phyloP scores from a whole-genome alignment of 805 yeast species.

The Ogataea methylovora region DNA sequence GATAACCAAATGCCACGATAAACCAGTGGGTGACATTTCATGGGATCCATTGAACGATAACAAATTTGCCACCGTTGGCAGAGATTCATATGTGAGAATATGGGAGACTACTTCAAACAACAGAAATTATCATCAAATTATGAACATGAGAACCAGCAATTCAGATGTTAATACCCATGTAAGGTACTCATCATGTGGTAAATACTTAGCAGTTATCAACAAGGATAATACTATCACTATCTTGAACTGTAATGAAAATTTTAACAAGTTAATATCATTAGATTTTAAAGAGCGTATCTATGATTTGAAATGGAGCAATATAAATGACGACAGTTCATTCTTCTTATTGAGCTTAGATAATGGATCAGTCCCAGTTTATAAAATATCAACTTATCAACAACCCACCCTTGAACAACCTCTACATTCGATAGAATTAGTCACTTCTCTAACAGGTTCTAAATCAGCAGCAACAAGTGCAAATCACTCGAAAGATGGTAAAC shows the following conservation, averaged over 20 bases:
- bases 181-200: slow-evolving; percentile 34
- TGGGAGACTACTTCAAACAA: slow-evolving; percentile 31
- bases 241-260: slow-evolving; percentile 22
- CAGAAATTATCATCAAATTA: slow-evolving; percentile 15
- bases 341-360: slow-evolving; percentile 29
- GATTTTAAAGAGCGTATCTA: slow-evolving; percentile 22
- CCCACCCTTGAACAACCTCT: not conserved
- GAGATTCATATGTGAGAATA: slow-evolving; percentile 33
- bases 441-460: slow-evolving; percentile 27
- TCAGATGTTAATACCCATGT: slow-evolving; percentile 14
- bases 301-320: slow-evolving; percentile 32
- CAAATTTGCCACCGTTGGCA: slow-evolving; percentile 37
- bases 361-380: slow-evolving; percentile 28
- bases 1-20: slow-evolving; percentile 32
- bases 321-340: slow-evolving; percentile 13
- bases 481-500: slow-evolving; percentile 31
- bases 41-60: slow-evolving; percentile 39
- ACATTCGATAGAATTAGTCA: slow-evolving; percentile 3
- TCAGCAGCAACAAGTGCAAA: slow-evolving; percentile 31
- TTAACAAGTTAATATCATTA: slow-evolving; percentile 10
- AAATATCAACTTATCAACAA: slow-evolving; percentile 1
- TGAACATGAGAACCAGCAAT: slow-evolving; percentile 8
- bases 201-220: slow-evolving; percentile 29
- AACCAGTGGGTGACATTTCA: slow-evolving; percentile 31
- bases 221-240: slow-evolving; percentile 24